Base-by-base conservation (phyloP, 306 rosid genomes). In the Abrus precatorius region DNA sequence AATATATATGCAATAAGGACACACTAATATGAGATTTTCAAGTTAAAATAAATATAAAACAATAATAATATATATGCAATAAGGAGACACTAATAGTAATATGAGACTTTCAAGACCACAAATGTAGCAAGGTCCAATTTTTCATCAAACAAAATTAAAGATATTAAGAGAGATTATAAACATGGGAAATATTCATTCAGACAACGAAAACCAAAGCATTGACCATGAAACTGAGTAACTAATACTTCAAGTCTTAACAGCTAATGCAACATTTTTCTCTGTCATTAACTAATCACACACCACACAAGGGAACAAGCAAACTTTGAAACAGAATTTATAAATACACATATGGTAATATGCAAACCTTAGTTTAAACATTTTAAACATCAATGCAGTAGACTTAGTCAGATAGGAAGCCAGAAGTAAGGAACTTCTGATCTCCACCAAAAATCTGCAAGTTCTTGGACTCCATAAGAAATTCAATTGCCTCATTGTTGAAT, bases 381-480 rank as follows among this genome's bases (percentile, higher is more conserved):
- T 36, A 36, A 36, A 36, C 40, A 36, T 36, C 40, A 2, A 36
- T 36, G 40, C 40, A 36, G 40, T 2, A 36, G 4, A 36, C 74
- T 71, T 82, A 75, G 11, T 20, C 12, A 50, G 78, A 70, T 6
- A 59, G 85, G 70, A 89, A 86, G 27, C 77, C 74, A 53, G 75
- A 63, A 3, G 74, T 47, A 40, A 88, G 78, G 80, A 91, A 89
- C 10, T 83, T 72, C 44, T 80, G 85, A 67, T 92, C 97, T 82
- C 86, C 93, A 34, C 38, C 0, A 80, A 90, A 90, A 50, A 85
- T 78, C 70, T 84, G 88, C 84, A 88, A 80, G 47, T 90, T 86
- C 76, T 80, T 88, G 49, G 87, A 85, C 80, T 85, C 86, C 94
- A 92, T 87, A 10, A 88, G 70, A 61, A 88, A 90, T 0, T 76